A percentile compares a stretch with the other conserved stretches of the same genome.
Conservation (phyloP, 768 basidiomycete genomes). For the Mycena venus region DNA sequence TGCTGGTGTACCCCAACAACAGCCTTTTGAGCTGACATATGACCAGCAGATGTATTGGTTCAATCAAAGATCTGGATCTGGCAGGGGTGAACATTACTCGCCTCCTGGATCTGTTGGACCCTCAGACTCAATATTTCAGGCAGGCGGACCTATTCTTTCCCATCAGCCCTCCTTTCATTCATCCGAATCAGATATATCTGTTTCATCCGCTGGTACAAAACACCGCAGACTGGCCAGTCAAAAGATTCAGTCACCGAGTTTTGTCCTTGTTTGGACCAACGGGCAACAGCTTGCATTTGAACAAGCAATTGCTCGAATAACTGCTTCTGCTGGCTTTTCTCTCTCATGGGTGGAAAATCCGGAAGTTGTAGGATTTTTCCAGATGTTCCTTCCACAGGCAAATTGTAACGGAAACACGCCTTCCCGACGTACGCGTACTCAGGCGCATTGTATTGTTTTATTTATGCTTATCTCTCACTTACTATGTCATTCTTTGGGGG, state of each 20-base stretch:
- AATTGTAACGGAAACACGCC: no score
- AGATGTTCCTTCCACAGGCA: conserved; percentile 47
- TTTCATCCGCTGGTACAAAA: background rate
- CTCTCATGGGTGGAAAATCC: conserved; percentile 55
- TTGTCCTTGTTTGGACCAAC: background rate
- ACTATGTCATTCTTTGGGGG: no score
- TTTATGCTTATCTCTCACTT: no score
- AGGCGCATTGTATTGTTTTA: no score
- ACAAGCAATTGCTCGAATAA: conserved; percentile 37
- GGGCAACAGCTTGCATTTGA: conserved; percentile 41
- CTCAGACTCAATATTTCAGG: background rate
- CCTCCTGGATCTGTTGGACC: background rate
- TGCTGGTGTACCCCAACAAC: background rate
- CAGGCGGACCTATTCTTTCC: background rate
- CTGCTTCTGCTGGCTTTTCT: conserved; percentile 48
- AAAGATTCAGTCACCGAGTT: background rate
- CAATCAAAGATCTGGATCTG: no score
- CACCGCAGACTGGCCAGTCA: background rate
- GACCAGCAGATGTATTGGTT: background rate
- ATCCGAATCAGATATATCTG: background rate
- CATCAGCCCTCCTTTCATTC: background rate
- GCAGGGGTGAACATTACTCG: background rate
- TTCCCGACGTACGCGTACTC: no score
- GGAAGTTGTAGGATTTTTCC: conserved; percentile 45
- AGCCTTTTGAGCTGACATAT: background rate